These are phyloP conservation scores for Durotheca rogersii DNA, from an alignment of 495 filamentous ascomycete genomes.

Conservation along the genomic window DNA sequence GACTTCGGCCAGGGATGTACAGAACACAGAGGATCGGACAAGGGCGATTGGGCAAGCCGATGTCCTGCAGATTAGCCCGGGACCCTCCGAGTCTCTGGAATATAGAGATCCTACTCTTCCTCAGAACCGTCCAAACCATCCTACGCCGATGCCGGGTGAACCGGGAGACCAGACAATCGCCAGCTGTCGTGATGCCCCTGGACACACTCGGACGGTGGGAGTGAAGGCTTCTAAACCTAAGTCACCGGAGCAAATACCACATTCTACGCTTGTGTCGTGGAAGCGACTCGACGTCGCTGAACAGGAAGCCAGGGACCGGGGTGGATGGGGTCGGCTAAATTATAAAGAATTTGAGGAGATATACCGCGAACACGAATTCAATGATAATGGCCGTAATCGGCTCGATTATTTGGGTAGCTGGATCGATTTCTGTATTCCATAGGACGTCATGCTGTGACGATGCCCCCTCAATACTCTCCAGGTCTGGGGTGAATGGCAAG, in stretches of 20 bases:
- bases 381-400: constrained; percentile 52
- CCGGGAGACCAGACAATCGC: neutral
- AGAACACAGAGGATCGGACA: too few relatives aligned
- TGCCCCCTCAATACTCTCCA: neutral
- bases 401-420: constrained; percentile 79
- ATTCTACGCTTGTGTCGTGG: constrained; percentile 46
- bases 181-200: neutral
- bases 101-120: constrained; percentile 68
- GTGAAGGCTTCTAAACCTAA: constrained; percentile 6
- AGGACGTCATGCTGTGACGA: constrained; percentile 6
- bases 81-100: neutral
- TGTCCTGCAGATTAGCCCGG: neutral
- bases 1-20: too few relatives aligned
- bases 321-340: constrained; percentile 69
- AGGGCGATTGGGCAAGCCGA: neutral
- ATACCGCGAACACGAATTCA: constrained; percentile 58
- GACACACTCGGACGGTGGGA: neutral
- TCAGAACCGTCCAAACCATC: constrained; percentile 62
- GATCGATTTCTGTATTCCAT: constrained; percentile 75
- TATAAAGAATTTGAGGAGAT: constrained; percentile 72
- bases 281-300: constrained; percentile 62
- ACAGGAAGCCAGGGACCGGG: constrained; percentile 64
- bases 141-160: constrained; percentile 5
- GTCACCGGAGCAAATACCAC: constrained; percentile 22
- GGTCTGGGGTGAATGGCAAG: neutral